Conservation (phyloP, 2,329 filamentous ascomycete genomes). For the Nakataea oryzae region DNA sequence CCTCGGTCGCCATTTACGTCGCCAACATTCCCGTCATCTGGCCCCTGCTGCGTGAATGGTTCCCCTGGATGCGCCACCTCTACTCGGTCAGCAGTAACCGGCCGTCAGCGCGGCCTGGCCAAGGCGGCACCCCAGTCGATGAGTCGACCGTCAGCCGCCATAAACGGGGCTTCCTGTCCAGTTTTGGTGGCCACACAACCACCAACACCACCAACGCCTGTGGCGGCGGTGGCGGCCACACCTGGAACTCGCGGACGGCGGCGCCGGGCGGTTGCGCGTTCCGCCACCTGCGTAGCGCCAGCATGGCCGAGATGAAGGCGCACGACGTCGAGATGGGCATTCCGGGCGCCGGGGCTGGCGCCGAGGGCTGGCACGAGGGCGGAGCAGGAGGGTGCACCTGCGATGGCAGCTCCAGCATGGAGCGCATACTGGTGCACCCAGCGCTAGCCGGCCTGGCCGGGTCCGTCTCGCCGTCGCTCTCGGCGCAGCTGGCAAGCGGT, state of each 20-base stretch:
- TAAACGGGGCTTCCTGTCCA: neutral
- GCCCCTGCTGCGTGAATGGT: slow-evolving; percentile 29
- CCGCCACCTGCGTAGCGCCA: too few species aligned
- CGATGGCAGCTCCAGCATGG: neutral
- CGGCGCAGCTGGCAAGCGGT: neutral
- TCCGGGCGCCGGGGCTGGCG: too few species aligned
- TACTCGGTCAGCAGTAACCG: neutral
- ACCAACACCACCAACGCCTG: too few species aligned
- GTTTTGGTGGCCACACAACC: too few species aligned
- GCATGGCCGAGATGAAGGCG: too few species aligned
- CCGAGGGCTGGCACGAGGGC: too few species aligned
- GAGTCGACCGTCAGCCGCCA: neutral
- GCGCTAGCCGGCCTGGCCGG: too few species aligned
- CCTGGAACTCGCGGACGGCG: neutral
- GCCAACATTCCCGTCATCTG: slow-evolving; percentile 43
- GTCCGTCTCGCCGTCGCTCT: neutral
- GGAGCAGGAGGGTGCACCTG: too few species aligned
- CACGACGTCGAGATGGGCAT: neutral
- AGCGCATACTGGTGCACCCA: neutral
- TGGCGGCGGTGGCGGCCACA: too few species aligned
- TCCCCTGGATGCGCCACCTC: neutral
- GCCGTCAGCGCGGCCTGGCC: too few species aligned
- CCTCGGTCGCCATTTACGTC: slow-evolving; percentile 39
- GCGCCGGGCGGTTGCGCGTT: neutral
- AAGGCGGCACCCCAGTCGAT: too few species aligned